Base-by-base conservation (phyloP, 1,284 basidiomycete species). In the Trametes polyzona region DNA sequence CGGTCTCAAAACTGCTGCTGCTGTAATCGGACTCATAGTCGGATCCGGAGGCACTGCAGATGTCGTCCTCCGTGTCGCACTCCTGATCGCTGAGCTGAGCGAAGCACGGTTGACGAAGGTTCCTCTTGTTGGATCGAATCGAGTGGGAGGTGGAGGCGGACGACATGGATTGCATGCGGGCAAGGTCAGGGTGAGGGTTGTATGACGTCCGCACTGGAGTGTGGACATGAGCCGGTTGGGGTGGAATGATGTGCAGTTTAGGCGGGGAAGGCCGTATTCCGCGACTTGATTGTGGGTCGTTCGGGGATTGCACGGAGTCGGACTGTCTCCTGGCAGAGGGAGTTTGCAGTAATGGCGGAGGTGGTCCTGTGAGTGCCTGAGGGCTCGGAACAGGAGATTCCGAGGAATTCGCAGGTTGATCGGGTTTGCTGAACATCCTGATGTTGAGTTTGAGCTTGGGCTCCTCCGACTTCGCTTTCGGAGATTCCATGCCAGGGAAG, bases 401-500 rank as follows among this genome's bases (percentile, higher is more conserved):
- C 5, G 48, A 10, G 27, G 36, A 10, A 3, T 14, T 29, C 40
- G 46, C 17, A 12, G 32, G 24, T 14, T 41, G 51, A n/a, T 41
- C 47, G 9, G 33, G 24, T 5, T 47, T 41, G 27, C 17, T 46
- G 27, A 55, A 32, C 23, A 50, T 24, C 33, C 29, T 52, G 39
- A 51, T 50, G 33, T 16, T 30, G 30, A 35, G 44, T 29, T 56
- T 37, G 32, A 12, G 37, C 37, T 42, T 59, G n/a, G 30, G 16
- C 12, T 26, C 29, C 19, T 52, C 50, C 21, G 21, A n/a, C 37
- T 54, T 47, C 39, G 11, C 19, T 26, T 52, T 50, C n/a, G 37
- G 69, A 4, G 82, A 81, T 47, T 76, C 78, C 0, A 83, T 83
- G 59, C 86, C 85, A 9, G 79, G 73, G 4, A 88, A 88, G 21